Evolutionary conservation across 208 protist genomes (phyloP).

Genomic region (Leptomonas pyrrhocoris): DNA sequence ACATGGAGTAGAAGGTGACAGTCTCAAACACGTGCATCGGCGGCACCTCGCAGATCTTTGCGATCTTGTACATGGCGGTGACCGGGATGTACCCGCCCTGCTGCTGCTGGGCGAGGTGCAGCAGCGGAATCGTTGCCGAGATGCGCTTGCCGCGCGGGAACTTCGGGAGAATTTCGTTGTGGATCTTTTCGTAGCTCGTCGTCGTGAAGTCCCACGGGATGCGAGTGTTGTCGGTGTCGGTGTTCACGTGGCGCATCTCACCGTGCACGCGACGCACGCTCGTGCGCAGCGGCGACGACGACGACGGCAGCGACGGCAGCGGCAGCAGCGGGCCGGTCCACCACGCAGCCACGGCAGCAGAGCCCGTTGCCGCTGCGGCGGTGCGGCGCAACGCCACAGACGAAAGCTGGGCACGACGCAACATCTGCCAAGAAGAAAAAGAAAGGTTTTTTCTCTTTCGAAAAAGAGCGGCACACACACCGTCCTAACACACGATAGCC

Average conservation of each 20-base stretch:
- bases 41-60: slow-evolving; percentile 91
- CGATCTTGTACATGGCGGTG: slow-evolving; percentile 95
- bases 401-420: slow-evolving; percentile 5
- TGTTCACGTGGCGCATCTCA: slow-evolving; percentile 89
- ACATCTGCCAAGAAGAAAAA: slow-evolving; percentile 8
- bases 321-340: too few relatives aligned
- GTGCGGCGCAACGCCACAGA: not conserved
- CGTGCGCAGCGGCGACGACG: not conserved
- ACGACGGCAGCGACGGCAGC: too few relatives aligned
- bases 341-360: too few relatives aligned
- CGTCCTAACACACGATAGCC: too few relatives aligned
- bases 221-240: slow-evolving; percentile 88
- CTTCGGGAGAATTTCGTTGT: slow-evolving; percentile 91
- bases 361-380: not conserved
- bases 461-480: too few relatives aligned
- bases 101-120: slow-evolving; percentile 92
- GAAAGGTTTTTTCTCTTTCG: not conserved
- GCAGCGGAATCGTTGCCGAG: slow-evolving; percentile 87
- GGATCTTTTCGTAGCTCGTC: slow-evolving; percentile 86
- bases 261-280: slow-evolving; percentile 60
- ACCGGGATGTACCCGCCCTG: slow-evolving; percentile 93
- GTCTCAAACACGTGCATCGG: slow-evolving; percentile 93
- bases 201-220: slow-evolving; percentile 94
- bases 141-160: slow-evolving; percentile 84
- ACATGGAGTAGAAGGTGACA: slow-evolving; percentile 96